phyloP scores from a whole-genome alignment of 495 filamentous ascomycete species.

The Ascodesmis nigricans region DNA sequence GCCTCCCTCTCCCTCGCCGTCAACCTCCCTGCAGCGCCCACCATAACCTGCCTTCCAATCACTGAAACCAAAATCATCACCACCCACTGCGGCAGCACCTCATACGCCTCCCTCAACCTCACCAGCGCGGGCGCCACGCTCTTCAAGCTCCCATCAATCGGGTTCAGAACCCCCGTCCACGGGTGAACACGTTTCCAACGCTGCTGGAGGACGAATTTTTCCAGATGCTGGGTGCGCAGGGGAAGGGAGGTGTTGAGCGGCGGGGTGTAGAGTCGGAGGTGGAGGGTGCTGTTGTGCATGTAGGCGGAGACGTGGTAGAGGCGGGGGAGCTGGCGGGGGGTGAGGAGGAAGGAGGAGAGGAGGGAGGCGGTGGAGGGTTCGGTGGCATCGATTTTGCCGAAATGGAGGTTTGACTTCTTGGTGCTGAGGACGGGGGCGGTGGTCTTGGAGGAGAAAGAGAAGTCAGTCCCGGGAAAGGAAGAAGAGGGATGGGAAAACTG shows the following conservation, averaged over 20 bases:
- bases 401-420: slow-evolving; percentile 11
- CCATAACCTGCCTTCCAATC: no score
- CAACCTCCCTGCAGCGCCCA: no score
- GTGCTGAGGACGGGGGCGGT: slow-evolving; percentile 8
- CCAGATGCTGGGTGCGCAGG: slow-evolving; percentile 7
- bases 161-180: slow-evolving; percentile 46
- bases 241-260: slow-evolving; percentile 3
- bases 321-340: slow-evolving; percentile 12
- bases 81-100: slow-evolving; percentile 24
- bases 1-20: no score
- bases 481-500: neutral
- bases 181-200: slow-evolving; percentile 29
- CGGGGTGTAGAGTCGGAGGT: slow-evolving; percentile 11
- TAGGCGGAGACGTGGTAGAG: slow-evolving; percentile 18
- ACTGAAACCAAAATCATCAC: slow-evolving; percentile 68
- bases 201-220: slow-evolving; percentile 33
- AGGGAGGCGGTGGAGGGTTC: slow-evolving; percentile 8
- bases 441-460: neutral
- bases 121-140: slow-evolving; percentile 11
- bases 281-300: slow-evolving; percentile 9
- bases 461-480: neutral
- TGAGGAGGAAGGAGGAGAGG: slow-evolving; percentile 14
- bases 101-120: slow-evolving; percentile 8
- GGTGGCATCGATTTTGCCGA: slow-evolving; percentile 18
- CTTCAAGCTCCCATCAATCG: slow-evolving; percentile 31